Evolutionary conservation across 139 green algal species (phyloP).

Genomic region (Pedinophyceae sp.): DNA sequence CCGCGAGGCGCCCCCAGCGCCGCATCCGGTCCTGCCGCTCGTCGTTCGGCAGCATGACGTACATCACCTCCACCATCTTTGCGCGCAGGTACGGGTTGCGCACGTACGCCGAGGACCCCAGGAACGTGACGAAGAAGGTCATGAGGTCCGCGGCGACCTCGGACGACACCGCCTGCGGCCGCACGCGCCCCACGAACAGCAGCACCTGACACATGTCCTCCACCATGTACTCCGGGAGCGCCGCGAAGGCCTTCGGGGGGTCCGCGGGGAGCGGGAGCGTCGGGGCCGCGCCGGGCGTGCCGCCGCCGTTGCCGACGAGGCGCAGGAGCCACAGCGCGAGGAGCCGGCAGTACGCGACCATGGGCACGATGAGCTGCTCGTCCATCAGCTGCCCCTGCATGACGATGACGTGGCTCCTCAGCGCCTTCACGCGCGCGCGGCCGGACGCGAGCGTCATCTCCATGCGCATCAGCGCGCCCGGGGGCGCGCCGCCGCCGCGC

Average conservation of each 20-base stretch:
- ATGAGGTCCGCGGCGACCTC: slow-evolving; percentile 54
- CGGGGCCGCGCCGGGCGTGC: not conserved
- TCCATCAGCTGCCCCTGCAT: too few relatives aligned
- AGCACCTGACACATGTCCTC: slow-evolving; percentile 67
- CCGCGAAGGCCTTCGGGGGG: slow-evolving; percentile 26
- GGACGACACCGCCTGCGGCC: slow-evolving; percentile 18
- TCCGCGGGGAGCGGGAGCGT: slow-evolving; percentile 44
- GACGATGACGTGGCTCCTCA: too few relatives aligned
- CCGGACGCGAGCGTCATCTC: too few relatives aligned
- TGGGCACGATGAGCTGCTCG: too few relatives aligned
- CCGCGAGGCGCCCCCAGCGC: too few relatives aligned
- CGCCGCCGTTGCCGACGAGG: slow-evolving; percentile 17
- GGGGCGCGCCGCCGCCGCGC: too few relatives aligned
- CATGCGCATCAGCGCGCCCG: too few relatives aligned
- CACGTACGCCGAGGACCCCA: slow-evolving; percentile 44
- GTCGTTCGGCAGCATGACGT: not conserved
- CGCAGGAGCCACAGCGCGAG: slow-evolving; percentile 52
- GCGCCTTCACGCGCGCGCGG: too few relatives aligned
- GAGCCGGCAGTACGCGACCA: slow-evolving; percentile 44
- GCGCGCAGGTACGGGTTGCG: slow-evolving; percentile 66
- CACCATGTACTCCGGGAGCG: slow-evolving; percentile 72
- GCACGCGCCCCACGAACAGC: slow-evolving; percentile 22
- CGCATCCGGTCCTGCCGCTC: too few relatives aligned
- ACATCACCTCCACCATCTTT: slow-evolving; percentile 64
- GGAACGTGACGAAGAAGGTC: slow-evolving; percentile 43